These are phyloP conservation scores for Boletus reticulatus DNA, from an alignment of 768 basidiomycete species.

Conservation along the genomic window DNA sequence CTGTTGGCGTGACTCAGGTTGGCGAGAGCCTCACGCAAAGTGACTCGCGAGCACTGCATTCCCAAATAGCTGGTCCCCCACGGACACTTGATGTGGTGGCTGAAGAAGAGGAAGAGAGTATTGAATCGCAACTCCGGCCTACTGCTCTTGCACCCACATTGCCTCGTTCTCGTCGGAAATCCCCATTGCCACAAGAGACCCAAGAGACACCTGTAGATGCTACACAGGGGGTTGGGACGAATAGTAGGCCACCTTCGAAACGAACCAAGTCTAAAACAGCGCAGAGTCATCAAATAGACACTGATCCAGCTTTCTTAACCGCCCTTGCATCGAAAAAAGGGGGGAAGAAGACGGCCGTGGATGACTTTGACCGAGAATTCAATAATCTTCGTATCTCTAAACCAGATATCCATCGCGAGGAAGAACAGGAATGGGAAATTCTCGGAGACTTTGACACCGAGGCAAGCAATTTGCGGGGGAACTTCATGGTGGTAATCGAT, in stretches of 20 bases:
- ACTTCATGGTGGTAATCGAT: slow-evolving; percentile 78
- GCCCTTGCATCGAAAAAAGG: slow-evolving; percentile 72
- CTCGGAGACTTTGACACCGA: slow-evolving; percentile 62
- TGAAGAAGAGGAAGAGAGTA: slow-evolving; percentile 58
- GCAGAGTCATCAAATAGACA: slow-evolving; percentile 38
- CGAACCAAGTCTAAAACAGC: slow-evolving; percentile 2
- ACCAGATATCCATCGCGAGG: slow-evolving; percentile 50
- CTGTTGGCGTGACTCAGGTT: slow-evolving; percentile 12
- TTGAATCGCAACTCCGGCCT: background rate
- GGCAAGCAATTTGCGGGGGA: slow-evolving; percentile 59
- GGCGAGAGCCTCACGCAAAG: slow-evolving; percentile 30
- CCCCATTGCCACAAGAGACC: background rate
- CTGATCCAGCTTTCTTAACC: slow-evolving; percentile 65
- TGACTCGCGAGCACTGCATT: slow-evolving; percentile 11
- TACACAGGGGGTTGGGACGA: slow-evolving; percentile 28
- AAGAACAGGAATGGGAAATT: slow-evolving; percentile 54
- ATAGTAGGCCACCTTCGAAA: slow-evolving; percentile 4
- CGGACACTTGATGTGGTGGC: slow-evolving; percentile 36
- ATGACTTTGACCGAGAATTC: slow-evolving; percentile 76
- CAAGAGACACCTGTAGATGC: background rate
- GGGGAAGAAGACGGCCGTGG: slow-evolving; percentile 60
- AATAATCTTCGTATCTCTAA: slow-evolving; percentile 72
- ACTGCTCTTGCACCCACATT: background rate
- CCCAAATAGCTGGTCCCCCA: slow-evolving; percentile 5
- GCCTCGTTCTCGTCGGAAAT: background rate